Base-by-base conservation (phyloP, 495 filamentous ascomycete genomes). In the Bacidia rubella region DNA sequence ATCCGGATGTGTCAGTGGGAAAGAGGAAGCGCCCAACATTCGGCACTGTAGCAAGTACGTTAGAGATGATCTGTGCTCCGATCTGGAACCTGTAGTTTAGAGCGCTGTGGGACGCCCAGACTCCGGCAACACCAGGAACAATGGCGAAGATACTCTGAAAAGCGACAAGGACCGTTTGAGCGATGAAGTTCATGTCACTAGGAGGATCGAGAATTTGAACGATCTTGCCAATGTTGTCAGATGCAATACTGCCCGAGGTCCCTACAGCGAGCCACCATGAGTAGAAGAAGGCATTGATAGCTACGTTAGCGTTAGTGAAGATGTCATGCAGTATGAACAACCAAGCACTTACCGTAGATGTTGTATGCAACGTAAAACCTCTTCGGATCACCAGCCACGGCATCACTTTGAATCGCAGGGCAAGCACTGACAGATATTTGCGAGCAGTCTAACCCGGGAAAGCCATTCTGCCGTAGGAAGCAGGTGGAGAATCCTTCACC, bases 401-500 rank as follows among this genome's bases (percentile, higher is more conserved):
- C 27, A 20, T 38, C 27, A 35, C 46, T 17, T 23, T 25, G 44
- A 19, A 39, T 45, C 19, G 44, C 32, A 15, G 44, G 21, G 35
- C 52, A 54, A 25, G 45, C 44, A 26, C 19, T 12, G 12, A 38
- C 43, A 22, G 44, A 12, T 32, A 55, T 51, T 43, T 42, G 24
- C 19, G 47, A 50, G 38, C 53, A 55, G n/a, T 50, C 40, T 20
- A 50, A 12, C 11, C 24, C 53, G 21, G 35, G 29, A 21, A 51
- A 45, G 9, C 53, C 53, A 19, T 55, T 55, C 15, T 39, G 32
- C 17, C 47, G 29, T 11, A 55, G 29, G 22, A 43, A 55, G 38
- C 47, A 55, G 15, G 38, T 51, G 11, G 53, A 50, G 15, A 55
- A 55, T 22, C 53, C 53, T 51, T 55, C 53, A 25, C 19, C 24